A percentile compares a stretch with the other conserved stretches of the same genome.
These are phyloP conservation scores for Paradendryphiella salina DNA, from an alignment of 2,329 filamentous ascomycete genomes.

Conservation along the genomic window DNA sequence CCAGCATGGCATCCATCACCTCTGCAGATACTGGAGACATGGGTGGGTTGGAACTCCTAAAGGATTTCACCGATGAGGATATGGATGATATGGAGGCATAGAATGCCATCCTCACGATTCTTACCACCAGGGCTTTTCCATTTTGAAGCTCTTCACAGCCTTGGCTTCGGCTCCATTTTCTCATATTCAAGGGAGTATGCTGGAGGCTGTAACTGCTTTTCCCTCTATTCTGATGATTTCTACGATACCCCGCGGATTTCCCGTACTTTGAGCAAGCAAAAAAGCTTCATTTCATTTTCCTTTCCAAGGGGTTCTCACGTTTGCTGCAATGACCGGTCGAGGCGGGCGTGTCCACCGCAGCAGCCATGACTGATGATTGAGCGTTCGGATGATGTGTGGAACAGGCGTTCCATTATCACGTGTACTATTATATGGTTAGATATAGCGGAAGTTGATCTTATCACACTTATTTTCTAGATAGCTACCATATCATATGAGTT, in stretches of 20 bases:
- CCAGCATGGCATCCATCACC: conserved; percentile 22
- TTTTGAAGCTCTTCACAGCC: neutral
- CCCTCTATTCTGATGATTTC: conserved; percentile 7
- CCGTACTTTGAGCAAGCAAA: conserved; percentile 8
- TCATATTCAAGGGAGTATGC: neutral
- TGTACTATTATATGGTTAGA: neutral
- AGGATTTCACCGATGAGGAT: conserved; percentile 37
- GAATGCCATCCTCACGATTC: neutral
- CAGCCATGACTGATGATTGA: conserved; percentile 4
- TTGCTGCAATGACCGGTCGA: neutral
- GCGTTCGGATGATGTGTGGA: conserved; percentile 1
- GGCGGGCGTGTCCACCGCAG: neutral
- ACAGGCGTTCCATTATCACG: neutral
- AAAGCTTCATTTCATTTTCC: conserved; percentile 5
- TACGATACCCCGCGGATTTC: conserved; percentile 21
- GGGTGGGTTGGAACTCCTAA: conserved; percentile 40
- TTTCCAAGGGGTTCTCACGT: neutral
- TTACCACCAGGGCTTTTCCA: neutral
- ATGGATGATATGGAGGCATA: conserved; percentile 20
- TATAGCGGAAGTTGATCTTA: neutral
- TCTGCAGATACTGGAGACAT: conserved; percentile 27
- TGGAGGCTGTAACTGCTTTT: neutral
- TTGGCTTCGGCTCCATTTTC: neutral
- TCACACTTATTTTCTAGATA: neutral
- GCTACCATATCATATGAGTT: neutral